These are phyloP conservation scores for Boletus sp. DNA, from an alignment of 768 basidiomycete species.

Conservation along the genomic window DNA sequence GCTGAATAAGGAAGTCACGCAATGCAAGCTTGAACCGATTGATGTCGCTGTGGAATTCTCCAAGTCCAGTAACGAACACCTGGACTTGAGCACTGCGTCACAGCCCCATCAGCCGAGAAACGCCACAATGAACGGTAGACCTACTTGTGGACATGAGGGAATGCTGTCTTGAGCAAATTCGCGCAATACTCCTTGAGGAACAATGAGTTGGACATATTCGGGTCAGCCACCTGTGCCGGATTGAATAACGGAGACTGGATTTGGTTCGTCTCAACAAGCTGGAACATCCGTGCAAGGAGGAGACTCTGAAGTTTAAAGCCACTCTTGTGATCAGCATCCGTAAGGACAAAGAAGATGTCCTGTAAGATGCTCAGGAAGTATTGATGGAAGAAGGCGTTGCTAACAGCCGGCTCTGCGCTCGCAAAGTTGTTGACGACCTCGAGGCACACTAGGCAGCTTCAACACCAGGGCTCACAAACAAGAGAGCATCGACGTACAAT, in stretches of 20 bases:
- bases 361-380: slow-evolving; percentile 92
- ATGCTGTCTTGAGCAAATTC: slow-evolving; percentile 82
- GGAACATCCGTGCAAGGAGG: slow-evolving; percentile 91
- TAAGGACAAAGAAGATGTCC: slow-evolving; percentile 96
- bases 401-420: slow-evolving; percentile 68
- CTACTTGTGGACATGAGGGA: slow-evolving; percentile 88
- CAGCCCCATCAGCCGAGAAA: slow-evolving; percentile 8
- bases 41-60: slow-evolving; percentile 74
- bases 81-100: slow-evolving; percentile 62
- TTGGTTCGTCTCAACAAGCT: slow-evolving; percentile 78
- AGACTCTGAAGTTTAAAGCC: slow-evolving; percentile 95
- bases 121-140: slow-evolving; percentile 26
- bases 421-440: slow-evolving; percentile 97
- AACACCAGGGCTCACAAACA: slow-evolving; percentile 1
- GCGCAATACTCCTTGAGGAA: slow-evolving; percentile 87
- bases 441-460: slow-evolving; percentile 63
- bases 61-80: slow-evolving; percentile 63
- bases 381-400: slow-evolving; percentile 94
- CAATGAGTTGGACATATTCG: slow-evolving; percentile 69
- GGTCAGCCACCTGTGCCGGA: slow-evolving; percentile 65
- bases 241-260: slow-evolving; percentile 87
- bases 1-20: slow-evolving; percentile 96
- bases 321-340: slow-evolving; percentile 98
- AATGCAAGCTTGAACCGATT: slow-evolving; percentile 91
- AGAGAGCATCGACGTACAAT: slow-evolving; percentile 43